phyloP scores from a whole-genome alignment of 2,329 filamentous ascomycete species.

The Penicillium italicum region DNA sequence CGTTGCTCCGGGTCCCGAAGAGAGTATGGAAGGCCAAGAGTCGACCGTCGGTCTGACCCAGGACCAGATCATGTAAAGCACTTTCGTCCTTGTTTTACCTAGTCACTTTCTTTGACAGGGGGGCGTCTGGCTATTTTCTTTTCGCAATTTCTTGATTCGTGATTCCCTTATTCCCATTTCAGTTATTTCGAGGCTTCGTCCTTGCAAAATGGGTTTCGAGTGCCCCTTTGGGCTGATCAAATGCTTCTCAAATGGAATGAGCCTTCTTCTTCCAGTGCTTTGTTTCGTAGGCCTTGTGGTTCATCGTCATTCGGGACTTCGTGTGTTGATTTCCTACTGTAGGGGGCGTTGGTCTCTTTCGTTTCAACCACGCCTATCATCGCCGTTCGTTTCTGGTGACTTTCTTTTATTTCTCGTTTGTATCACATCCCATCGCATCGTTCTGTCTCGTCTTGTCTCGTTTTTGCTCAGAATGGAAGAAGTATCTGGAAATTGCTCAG shows the following conservation, averaged over 20 bases:
- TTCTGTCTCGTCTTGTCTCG: background rate
- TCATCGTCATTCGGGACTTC: background rate
- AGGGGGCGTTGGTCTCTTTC: background rate
- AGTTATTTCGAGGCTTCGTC: conserved; percentile 6
- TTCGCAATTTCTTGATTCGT: conserved; percentile 13
- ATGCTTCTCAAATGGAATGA: conserved; percentile 3
- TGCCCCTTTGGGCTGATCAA: conserved; percentile 8
- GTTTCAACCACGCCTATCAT: too few species aligned
- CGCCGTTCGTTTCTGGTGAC: background rate
- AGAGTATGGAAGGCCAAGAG: conserved; percentile 80
- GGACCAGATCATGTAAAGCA: conserved; percentile 87
- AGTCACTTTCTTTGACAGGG: conserved; percentile 8
- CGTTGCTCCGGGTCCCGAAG: conserved; percentile 58
- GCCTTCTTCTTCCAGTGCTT: background rate
- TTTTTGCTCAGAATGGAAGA: background rate
- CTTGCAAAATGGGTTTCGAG: conserved; percentile 8
- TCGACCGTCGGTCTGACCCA: conserved; percentile 72
- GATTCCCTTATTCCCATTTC: conserved; percentile 25
- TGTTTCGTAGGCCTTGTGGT: background rate
- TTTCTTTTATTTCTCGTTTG: background rate
- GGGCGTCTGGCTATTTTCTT: conserved; percentile 1
- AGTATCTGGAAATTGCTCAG: background rate
- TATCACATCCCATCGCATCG: too few species aligned
- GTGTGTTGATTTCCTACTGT: background rate
- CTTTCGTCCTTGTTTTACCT: conserved; percentile 3